These are phyloP conservation scores for Colletotrichum sp. DNA, from an alignment of 2,329 filamentous ascomycete genomes.

Conservation along the genomic window DNA sequence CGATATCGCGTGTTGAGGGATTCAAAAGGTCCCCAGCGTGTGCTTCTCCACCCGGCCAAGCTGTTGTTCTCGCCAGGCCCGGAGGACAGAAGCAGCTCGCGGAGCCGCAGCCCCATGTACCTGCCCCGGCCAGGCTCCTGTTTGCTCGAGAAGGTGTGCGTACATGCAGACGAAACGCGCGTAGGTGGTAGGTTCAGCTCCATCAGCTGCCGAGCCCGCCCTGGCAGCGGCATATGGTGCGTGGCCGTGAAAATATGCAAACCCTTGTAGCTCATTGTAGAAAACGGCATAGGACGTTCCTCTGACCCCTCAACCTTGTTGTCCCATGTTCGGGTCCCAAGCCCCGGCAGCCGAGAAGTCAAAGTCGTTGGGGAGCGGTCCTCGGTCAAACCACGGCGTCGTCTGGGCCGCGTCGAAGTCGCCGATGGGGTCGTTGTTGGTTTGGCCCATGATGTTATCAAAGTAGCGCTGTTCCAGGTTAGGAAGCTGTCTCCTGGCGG, in stretches of 20 bases:
- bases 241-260: background rate
- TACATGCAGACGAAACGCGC: background rate
- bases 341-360: constrained; percentile 4
- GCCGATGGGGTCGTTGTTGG: constrained; percentile 6
- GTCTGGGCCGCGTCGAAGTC: background rate
- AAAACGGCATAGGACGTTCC: background rate
- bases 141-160: background rate
- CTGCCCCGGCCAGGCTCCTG: background rate
- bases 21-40: background rate
- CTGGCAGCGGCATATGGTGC: constrained; percentile 2
- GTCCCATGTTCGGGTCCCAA: background rate
- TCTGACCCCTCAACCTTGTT: background rate
- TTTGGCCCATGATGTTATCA: constrained; percentile 18
- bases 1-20: background rate
- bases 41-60: background rate
- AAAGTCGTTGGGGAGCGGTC: background rate
- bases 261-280: background rate
- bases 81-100: background rate
- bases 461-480: constrained; percentile 14
- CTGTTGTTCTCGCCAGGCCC: background rate
- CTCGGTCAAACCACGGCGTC: constrained; percentile 6
- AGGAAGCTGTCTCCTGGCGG: background rate
- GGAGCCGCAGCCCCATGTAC: constrained; percentile 5
- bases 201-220: constrained; percentile 10
- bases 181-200: background rate